Base-by-base conservation (phyloP, 2,329 filamentous ascomycete species). In the Biscogniauxia sp. region DNA sequence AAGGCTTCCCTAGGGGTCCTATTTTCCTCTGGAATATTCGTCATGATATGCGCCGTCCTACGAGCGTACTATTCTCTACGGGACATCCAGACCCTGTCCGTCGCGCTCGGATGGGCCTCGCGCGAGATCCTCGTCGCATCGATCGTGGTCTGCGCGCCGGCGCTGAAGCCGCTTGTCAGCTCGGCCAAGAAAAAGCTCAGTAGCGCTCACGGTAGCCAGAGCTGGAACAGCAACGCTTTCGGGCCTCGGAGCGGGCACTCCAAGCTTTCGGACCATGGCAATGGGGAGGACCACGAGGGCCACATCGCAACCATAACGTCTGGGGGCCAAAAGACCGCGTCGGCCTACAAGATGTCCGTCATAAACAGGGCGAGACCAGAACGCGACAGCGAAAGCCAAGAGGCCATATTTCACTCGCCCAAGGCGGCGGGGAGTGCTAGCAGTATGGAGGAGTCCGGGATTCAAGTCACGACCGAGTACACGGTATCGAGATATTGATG, bases 11-110 rank as follows among this genome's bases (percentile, higher is more conserved):
- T 70, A 8, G 57, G 56, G 1, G 9, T 65, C 9, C 67, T 70
- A 58, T 70, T 71, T 57, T 69, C 63, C n/a, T 71, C 69, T 0
- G 69, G 69, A 3, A 32, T 70, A 11, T 71, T 70, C 65, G 65
- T 71, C 51, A 70, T 71, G 56, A 65, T 70, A 57, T 69, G 65
- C 62, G 63, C 68, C 5, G 58, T 70, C 13, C 64, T 71, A 1
- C 66, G 69, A n/a, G 64, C 65, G 32, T 67, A 69, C 62, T 71
- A 70, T 59, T 71, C 69, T 1, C 61, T 71, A 2, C 56, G 56
- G 8, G 59, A 61, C 20, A 66, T 71, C 45, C 56, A 62, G 13
- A 61, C 57, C 9, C 64, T 70, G 41, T 26, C 61, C 4, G 66
- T 65, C 15, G 69, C 68, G 1, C 61, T 70, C 1, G 65, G 65